Conservation (phyloP, 2,329 filamentous ascomycete genomes). For the Dothideomycetidae sp. region DNA sequence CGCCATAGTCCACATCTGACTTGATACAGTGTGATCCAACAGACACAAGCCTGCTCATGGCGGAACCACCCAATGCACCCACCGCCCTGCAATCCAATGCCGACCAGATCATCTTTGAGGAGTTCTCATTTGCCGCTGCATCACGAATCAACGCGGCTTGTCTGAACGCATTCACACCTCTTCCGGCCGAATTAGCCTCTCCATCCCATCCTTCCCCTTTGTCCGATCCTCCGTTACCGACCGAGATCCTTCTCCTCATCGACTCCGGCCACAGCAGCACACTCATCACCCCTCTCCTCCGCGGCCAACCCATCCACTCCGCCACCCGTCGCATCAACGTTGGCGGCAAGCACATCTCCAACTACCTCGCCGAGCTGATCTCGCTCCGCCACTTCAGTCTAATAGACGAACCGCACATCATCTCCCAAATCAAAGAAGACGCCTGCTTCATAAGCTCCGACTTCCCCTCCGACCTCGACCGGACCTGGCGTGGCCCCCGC, state of each 20-base stretch:
- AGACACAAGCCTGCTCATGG: slow-evolving; percentile 70
- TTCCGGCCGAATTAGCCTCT: slow-evolving; percentile 13
- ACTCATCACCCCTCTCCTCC: slow-evolving; percentile 72
- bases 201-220: slow-evolving; percentile 25
- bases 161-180: slow-evolving; percentile 61
- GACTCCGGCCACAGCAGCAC: slow-evolving; percentile 92
- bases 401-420: slow-evolving; percentile 81
- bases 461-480: slow-evolving; percentile 65
- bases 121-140: slow-evolving; percentile 85
- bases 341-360: slow-evolving; percentile 85
- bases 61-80: slow-evolving; percentile 74
- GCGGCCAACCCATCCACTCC: slow-evolving; percentile 63
- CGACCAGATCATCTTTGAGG: slow-evolving; percentile 94
- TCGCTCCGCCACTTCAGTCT: slow-evolving; percentile 90
- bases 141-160: slow-evolving; percentile 58
- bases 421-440: slow-evolving; percentile 91
- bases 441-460: slow-evolving; percentile 70
- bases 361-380: slow-evolving; percentile 77
- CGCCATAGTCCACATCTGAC: too few relatives aligned
- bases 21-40: slow-evolving; percentile 52
- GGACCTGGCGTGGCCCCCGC: slow-evolving; percentile 64
- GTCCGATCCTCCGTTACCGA: slow-evolving; percentile 19
- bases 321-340: slow-evolving; percentile 77
- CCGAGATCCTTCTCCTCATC: slow-evolving; percentile 65
- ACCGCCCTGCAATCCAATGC: slow-evolving; percentile 73